A percentile compares a stretch with the other conserved stretches of the same genome.
Evolutionary conservation across 306 rosid species (phyloP).

Genomic region (Pachyrhizus erosus): DNA sequence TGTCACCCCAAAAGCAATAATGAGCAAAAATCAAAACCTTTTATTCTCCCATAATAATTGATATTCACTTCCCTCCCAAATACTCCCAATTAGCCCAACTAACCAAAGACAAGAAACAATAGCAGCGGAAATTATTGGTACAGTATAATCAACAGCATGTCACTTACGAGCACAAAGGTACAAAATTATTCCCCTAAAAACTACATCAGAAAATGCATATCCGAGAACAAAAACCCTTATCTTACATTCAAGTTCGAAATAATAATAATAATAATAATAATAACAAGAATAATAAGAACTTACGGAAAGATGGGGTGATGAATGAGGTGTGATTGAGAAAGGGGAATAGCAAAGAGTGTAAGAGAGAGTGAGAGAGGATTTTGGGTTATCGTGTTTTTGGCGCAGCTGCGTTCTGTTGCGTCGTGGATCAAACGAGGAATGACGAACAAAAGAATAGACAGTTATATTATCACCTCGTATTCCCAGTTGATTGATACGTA

Average conservation of each 20-base stretch:
- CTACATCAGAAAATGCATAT: slow-evolving; percentile 11
- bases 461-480: not conserved
- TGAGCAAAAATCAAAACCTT: not conserved
- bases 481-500: not conserved
- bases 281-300: not conserved
- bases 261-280: not conserved
- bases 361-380: not conserved
- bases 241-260: not conserved
- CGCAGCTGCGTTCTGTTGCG: not conserved
- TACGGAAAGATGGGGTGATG: not conserved
- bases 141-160: not conserved
- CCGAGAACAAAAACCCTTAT: not conserved
- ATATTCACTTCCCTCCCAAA: not conserved
- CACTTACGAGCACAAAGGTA: not conserved
- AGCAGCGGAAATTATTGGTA: not conserved
- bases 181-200: not conserved
- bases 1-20: not conserved
- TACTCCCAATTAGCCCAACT: not conserved
- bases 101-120: not conserved
- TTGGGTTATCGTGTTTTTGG: not conserved
- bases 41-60: not conserved
- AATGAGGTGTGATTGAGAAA: not conserved
- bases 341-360: not conserved
- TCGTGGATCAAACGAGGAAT: not conserved
- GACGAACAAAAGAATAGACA: not conserved